A percentile compares a stretch with the other conserved stretches of the same genome.
Conservation (phyloP, 176 grass and related monocot species). For the Alloteropsis semialata region DNA sequence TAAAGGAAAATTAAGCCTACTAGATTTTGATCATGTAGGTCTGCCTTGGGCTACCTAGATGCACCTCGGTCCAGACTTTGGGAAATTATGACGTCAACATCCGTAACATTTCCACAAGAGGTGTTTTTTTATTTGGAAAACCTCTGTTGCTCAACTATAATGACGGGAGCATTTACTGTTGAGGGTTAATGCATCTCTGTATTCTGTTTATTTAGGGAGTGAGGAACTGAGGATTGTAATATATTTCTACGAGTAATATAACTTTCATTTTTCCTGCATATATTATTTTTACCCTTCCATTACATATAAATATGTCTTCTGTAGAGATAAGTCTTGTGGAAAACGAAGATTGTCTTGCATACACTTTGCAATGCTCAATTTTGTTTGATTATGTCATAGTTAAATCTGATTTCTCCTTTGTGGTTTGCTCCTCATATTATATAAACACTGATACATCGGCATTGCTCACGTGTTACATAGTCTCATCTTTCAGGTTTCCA, state of each 20-base stretch:
- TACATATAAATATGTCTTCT: not conserved
- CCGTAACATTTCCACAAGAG: not conserved
- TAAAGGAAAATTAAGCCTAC: not conserved
- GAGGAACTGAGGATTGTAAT: not conserved
- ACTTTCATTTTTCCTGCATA: not conserved
- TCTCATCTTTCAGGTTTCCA: constrained; percentile 10
- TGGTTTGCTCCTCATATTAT: not conserved
- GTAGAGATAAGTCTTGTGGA: not conserved
- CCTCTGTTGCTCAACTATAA: not conserved
- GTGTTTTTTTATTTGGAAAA: not conserved
- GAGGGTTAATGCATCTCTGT: not conserved
- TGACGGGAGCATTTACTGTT: not conserved
- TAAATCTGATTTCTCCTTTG: not conserved
- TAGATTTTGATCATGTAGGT: not conserved
- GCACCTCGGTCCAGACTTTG: not conserved
- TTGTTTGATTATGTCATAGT: not conserved
- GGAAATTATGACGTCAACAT: not conserved
- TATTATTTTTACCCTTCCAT: not conserved
- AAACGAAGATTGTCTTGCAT: not conserved
- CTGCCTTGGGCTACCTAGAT: no score
- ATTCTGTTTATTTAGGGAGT: not conserved
- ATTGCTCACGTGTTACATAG: constrained; percentile 18
- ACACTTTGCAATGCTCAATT: not conserved
- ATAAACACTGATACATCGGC: not conserved
- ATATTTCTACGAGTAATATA: not conserved